phyloP scores from a whole-genome alignment of 2,329 filamentous ascomycete genomes.

The Reticulascus tulasneorum region DNA sequence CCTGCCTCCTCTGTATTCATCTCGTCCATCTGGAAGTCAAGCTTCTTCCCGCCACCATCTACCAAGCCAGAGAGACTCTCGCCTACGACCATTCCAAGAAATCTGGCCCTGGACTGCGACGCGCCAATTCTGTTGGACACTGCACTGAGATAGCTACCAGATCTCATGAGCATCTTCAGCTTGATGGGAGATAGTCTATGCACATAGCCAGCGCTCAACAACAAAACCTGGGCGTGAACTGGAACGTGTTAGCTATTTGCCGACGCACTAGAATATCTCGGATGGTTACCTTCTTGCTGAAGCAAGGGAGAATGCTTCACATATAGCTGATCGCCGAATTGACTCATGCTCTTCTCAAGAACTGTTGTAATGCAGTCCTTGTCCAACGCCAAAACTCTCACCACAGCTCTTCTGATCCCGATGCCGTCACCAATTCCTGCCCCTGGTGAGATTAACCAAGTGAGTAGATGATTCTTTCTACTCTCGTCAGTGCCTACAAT shows the following conservation, averaged over 20 bases:
- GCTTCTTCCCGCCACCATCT: constrained; percentile 64
- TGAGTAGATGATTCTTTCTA: constrained; percentile 51
- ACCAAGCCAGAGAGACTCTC: constrained; percentile 63
- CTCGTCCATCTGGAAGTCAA: constrained; percentile 84
- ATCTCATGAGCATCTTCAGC: constrained; percentile 65
- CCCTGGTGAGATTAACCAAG: constrained; percentile 64
- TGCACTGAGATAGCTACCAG: constrained; percentile 67
- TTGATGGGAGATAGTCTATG: constrained; percentile 62
- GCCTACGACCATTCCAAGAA: constrained; percentile 85
- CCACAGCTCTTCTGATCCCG: constrained; percentile 63
- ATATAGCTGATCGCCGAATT: constrained; percentile 83
- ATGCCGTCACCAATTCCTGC: constrained; percentile 61
- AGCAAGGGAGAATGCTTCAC: constrained; percentile 80
- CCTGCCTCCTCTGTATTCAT: constrained; percentile 66
- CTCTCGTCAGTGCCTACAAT: constrained; percentile 44
- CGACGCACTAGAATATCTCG: neutral
- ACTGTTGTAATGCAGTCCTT: constrained; percentile 49
- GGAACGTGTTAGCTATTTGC: constrained; percentile 16
- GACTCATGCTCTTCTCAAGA: constrained; percentile 64
- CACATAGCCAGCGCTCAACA: constrained; percentile 74
- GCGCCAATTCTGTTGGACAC: constrained; percentile 83
- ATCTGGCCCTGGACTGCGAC: constrained; percentile 69
- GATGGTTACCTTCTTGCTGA: constrained; percentile 73
- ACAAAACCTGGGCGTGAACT: constrained; percentile 77
- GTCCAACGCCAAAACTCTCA: constrained; percentile 53